Percentiles rank a stretch among this genome's conserved stretches.
Evolutionary conservation across 768 basidiomycete genomes (phyloP).

Genomic region (Podaxis mareebaensis): DNA sequence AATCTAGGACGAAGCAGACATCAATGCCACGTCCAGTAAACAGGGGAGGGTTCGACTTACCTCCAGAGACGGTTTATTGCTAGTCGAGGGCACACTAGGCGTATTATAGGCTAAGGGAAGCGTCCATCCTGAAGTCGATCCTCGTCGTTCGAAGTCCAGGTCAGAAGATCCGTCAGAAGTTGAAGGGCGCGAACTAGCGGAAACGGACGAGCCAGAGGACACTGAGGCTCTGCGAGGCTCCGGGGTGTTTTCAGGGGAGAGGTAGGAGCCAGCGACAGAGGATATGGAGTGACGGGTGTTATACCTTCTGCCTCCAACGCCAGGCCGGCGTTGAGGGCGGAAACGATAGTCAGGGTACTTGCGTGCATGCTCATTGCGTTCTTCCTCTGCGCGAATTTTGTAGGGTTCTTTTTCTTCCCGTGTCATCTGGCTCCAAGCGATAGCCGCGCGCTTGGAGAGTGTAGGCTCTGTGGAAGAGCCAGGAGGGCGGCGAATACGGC

Average conservation of each 20-base stretch:
- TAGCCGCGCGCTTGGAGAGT: conserved; percentile 76
- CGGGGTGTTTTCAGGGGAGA: background rate
- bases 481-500: conserved; percentile 34
- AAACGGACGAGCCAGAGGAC: background rate
- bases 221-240: background rate
- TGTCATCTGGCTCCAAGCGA: conserved; percentile 68
- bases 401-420: conserved; percentile 48
- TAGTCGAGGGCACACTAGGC: background rate
- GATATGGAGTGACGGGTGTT: background rate
- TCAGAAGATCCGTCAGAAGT: background rate
- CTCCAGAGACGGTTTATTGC: background rate
- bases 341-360: conserved; percentile 66
- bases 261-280: background rate
- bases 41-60: background rate
- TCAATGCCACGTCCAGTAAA: background rate
- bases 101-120: background rate
- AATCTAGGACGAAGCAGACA: background rate
- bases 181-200: background rate
- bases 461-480: conserved; percentile 46
- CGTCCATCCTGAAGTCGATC: background rate
- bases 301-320: background rate
- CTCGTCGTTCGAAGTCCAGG: background rate
- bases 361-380: conserved; percentile 57
- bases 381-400: conserved; percentile 52
- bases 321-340: conserved; percentile 36